A percentile compares a stretch with the other conserved stretches of the same genome.
phyloP scores from a whole-genome alignment of 768 basidiomycete genomes.

The Collybiopsis confluens region DNA sequence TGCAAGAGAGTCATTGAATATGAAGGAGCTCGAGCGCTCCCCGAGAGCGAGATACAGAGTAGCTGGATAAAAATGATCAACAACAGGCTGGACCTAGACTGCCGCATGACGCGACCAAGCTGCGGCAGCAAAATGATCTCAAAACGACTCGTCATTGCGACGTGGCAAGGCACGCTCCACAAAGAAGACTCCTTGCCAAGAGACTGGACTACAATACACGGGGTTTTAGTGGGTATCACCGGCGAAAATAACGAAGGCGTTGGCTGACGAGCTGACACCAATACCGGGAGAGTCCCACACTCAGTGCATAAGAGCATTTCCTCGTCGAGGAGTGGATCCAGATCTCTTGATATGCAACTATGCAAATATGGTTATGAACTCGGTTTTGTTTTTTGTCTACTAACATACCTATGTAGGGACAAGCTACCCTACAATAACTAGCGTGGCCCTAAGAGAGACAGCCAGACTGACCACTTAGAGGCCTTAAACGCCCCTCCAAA shows the following conservation, averaged over 20 bases:
- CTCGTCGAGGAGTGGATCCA: background rate
- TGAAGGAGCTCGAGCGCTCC: background rate
- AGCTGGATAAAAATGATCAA: slow-evolving; percentile 17
- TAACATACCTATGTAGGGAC: too few relatives aligned
- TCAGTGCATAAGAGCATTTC: slow-evolving; percentile 5
- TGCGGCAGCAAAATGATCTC: slow-evolving; percentile 13
- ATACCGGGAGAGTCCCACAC: background rate
- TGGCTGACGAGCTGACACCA: too few relatives aligned
- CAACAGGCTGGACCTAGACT: slow-evolving; percentile 14
- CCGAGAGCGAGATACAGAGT: slow-evolving; percentile 5
- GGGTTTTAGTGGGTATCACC: slow-evolving; percentile 30
- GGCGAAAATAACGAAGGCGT: background rate
- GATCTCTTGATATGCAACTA: background rate
- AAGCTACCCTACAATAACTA: too few relatives aligned
- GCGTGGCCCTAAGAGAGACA: too few relatives aligned
- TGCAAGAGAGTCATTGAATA: slow-evolving; percentile 15
- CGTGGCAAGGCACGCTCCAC: slow-evolving; percentile 17
- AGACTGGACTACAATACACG: slow-evolving; percentile 16
- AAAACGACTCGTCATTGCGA: slow-evolving; percentile 11
- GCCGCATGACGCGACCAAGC: slow-evolving; percentile 7
- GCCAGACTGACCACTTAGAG: too few relatives aligned
- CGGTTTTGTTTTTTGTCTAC: too few relatives aligned
- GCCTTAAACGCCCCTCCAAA: too few relatives aligned
- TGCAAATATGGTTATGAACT: background rate
- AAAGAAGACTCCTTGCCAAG: slow-evolving; percentile 12